phyloP scores from a whole-genome alignment of 192 early-diverging fungal genomes.

The Coemansia reversa region DNA sequence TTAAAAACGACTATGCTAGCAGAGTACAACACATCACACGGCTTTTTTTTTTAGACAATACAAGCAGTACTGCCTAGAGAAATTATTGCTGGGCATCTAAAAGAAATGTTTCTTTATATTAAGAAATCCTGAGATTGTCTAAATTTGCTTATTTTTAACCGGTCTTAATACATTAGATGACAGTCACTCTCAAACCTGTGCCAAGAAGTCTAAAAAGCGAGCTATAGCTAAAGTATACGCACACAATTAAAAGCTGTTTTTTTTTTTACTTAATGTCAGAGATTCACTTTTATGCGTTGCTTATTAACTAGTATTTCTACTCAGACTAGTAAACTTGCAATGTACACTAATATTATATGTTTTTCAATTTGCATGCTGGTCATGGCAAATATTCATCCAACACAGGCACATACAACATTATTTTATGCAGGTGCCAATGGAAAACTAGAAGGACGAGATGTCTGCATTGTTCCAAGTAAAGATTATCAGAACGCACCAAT shows the following conservation, averaged over 20 bases:
- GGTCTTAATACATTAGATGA: neutral
- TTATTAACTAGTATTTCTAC: neutral
- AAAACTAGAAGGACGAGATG: neutral
- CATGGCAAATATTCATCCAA: neutral
- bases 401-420: conserved; percentile 13
- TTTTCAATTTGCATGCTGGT: neutral
- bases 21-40: neutral
- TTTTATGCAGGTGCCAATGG: conserved; percentile 15
- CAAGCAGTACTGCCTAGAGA: neutral
- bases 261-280: neutral
- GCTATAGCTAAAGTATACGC: neutral
- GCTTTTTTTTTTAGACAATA: neutral
- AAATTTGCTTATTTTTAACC: neutral
- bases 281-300: neutral
- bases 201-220: neutral
- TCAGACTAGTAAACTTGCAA: neutral
- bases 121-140: neutral
- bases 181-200: neutral
- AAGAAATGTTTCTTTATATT: neutral
- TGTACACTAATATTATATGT: neutral
- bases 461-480: conserved; percentile 1
- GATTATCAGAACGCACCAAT: neutral
- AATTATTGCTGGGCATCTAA: neutral
- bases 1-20: neutral
- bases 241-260: neutral